These are phyloP conservation scores for Leucocoprinus leucothites DNA, from an alignment of 768 basidiomycete genomes.

Conservation along the genomic window DNA sequence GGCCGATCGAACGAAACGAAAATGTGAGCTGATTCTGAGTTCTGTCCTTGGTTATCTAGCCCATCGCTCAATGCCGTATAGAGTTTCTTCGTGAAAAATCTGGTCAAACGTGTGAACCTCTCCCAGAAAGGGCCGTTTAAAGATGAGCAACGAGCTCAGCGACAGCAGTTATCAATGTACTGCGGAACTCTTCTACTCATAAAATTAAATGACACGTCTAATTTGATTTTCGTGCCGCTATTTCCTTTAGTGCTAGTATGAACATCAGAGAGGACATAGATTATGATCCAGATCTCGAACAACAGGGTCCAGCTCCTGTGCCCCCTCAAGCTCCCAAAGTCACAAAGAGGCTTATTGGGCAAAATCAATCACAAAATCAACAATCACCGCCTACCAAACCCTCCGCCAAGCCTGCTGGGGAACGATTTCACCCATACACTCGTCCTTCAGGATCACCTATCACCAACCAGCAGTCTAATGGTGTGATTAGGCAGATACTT, in stretches of 20 bases:
- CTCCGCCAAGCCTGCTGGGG: neutral
- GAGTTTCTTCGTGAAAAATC: conserved; percentile 2
- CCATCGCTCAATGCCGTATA: neutral
- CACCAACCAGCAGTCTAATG: neutral
- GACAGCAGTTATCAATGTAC: conserved; percentile 29
- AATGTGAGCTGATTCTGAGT: conserved; percentile 17
- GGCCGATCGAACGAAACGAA: conserved; percentile 18
- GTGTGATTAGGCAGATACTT: neutral
- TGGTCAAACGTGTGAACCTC: conserved; percentile 6
- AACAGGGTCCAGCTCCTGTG: neutral
- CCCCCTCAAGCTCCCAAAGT: neutral
- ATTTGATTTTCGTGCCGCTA: neutral
- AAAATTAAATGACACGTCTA: conserved; percentile 1
- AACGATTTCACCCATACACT: conserved; percentile 6
- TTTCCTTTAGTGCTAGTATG: conserved; percentile 13
- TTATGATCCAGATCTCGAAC: conserved; percentile 1
- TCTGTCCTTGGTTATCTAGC: neutral
- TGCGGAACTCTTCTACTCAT: neutral
- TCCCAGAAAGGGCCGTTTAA: conserved; percentile 4
- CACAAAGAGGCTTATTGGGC: no score
- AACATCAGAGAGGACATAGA: conserved; percentile 12
- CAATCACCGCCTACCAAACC: neutral
- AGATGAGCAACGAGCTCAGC: conserved; percentile 4
- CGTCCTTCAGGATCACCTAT: neutral
- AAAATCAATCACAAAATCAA: no score